A percentile compares a stretch with the other conserved stretches of the same genome.
Evolutionary conservation across 371 early-diverging fungal genomes (phyloP).

Genomic region (Syncephalastrum sp.): DNA sequence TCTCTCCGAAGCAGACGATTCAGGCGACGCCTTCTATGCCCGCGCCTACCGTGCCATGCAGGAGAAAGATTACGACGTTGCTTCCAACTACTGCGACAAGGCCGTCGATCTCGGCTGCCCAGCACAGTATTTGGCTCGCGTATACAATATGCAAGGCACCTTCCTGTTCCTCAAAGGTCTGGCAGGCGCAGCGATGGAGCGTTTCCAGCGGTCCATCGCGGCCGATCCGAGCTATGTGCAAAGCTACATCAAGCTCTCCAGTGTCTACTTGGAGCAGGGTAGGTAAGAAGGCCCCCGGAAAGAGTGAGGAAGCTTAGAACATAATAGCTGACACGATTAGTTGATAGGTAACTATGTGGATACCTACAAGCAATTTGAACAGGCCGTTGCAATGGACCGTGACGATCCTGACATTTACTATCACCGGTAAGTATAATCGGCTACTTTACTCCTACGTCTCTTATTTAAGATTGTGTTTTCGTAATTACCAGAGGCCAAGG

Average conservation of each 20-base stretch:
- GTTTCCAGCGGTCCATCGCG: slow-evolving; percentile 80
- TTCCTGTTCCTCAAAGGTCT: slow-evolving; percentile 87
- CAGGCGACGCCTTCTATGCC: slow-evolving; percentile 54
- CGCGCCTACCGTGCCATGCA: slow-evolving; percentile 49
- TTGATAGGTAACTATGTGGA: slow-evolving; percentile 54
- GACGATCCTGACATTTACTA: slow-evolving; percentile 83
- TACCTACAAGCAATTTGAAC: slow-evolving; percentile 69
- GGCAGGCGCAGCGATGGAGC: slow-evolving; percentile 67
- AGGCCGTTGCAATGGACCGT: slow-evolving; percentile 64
- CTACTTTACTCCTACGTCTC: too few relatives aligned
- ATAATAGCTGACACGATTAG: background rate
- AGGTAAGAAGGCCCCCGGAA: background rate
- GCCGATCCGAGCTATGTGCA: slow-evolving; percentile 78
- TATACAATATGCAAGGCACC: slow-evolving; percentile 84
- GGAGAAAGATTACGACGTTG: slow-evolving; percentile 67
- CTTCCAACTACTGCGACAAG: slow-evolving; percentile 65
- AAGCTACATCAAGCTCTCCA: slow-evolving; percentile 86
- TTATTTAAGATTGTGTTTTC: background rate
- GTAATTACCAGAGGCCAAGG: slow-evolving; percentile 33
- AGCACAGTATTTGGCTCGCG: slow-evolving; percentile 56
- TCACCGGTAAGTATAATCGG: slow-evolving; percentile 52
- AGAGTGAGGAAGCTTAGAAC: background rate
- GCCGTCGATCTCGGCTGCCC: slow-evolving; percentile 64
- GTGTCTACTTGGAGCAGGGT: slow-evolving; percentile 84
- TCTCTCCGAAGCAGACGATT: slow-evolving; percentile 25